These are phyloP conservation scores for Candida endomychidarum DNA, from an alignment of 805 yeast species.

Conservation along the genomic window DNA sequence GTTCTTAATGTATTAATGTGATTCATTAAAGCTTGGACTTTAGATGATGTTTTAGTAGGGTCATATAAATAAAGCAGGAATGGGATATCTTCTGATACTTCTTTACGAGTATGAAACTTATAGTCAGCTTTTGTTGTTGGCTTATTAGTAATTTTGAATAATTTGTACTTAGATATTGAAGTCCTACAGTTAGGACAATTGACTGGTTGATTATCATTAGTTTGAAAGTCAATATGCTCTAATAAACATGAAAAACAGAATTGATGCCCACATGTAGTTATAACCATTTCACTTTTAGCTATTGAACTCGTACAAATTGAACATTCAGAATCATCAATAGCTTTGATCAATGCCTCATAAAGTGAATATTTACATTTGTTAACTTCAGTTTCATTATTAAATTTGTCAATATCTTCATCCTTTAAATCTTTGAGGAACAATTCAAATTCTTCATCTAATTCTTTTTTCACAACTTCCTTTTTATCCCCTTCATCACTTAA, in stretches of 20 bases:
- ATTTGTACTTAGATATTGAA: conserved; percentile 47
- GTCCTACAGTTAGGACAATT: conserved; percentile 79
- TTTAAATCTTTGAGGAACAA: conserved; percentile 12
- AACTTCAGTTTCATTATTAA: conserved; percentile 22
- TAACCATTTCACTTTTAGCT: conserved; percentile 48
- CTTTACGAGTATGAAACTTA: conserved; percentile 29
- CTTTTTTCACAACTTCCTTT: conserved; percentile 10
- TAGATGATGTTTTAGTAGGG: conserved; percentile 63
- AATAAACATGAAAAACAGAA: conserved; percentile 73
- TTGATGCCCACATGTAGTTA: conserved; percentile 79
- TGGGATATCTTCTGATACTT: conserved; percentile 21
- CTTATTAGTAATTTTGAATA: conserved; percentile 43
- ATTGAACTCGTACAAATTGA: conserved; percentile 81
- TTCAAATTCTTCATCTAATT: conserved; percentile 5
- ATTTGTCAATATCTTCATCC: conserved; percentile 11
- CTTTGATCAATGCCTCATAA: conserved; percentile 23
- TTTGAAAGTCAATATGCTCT: conserved; percentile 74
- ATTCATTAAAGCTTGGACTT: conserved; percentile 63
- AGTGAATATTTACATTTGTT: conserved; percentile 27
- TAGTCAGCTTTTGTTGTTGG: conserved; percentile 26
- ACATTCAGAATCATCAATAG: conserved; percentile 59
- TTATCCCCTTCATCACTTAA: neutral
- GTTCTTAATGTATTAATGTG: conserved; percentile 57
- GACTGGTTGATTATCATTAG: conserved; percentile 41
- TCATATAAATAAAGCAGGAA: conserved; percentile 44